Base-by-base conservation (phyloP, 176 grass and related monocot species). In the Hsuehochloa calcarea region DNA sequence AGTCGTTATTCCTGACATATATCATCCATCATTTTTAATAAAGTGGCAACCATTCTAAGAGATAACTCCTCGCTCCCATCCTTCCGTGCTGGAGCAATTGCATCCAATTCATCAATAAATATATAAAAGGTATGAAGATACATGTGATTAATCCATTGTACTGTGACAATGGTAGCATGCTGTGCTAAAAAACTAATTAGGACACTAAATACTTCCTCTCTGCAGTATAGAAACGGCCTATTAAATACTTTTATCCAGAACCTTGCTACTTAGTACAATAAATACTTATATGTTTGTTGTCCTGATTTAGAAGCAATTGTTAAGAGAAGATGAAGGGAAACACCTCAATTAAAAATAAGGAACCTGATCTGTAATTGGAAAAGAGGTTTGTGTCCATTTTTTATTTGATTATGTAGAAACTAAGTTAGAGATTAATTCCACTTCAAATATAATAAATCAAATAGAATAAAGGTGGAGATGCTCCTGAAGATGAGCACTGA, bases 51-150 rank as follows among this genome's bases (percentile, higher is more conserved):
- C 86, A 95, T 98, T 90, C 96, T 92, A 88, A 92, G 80, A 74
- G 93, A 98, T 69, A 98, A 84, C 45, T 89, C 89, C 78, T 98
- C 96, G 16, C 89, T 76, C 45, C 96, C 96, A 77, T 95, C 89
- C 62, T 89, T 89, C 86, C 91, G 83, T 90, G 93, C 81, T 89
- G 93, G 93, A 74, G 96, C 96, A 95, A 98, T 95, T 63, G 92
- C 93, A 88, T 98, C 96, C 91, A 98, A 85, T 80, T 98, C 96
- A 89, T 98, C 96, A 85, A 95, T 90, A 89, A 98, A 98, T 86
- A 98, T 87, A 93, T 98, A 76, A 29, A 83, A 86, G 26, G 29
- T 84, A 79, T n/a, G 41, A 84, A 80, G n/a, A 74, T 74, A 68
- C 49, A 83, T 72, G 43, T 85, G 4, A 89, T 68, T 19, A 74